phyloP scores from a whole-genome alignment of 2,329 filamentous ascomycete genomes.

The Kalaharituber pfeilii region DNA sequence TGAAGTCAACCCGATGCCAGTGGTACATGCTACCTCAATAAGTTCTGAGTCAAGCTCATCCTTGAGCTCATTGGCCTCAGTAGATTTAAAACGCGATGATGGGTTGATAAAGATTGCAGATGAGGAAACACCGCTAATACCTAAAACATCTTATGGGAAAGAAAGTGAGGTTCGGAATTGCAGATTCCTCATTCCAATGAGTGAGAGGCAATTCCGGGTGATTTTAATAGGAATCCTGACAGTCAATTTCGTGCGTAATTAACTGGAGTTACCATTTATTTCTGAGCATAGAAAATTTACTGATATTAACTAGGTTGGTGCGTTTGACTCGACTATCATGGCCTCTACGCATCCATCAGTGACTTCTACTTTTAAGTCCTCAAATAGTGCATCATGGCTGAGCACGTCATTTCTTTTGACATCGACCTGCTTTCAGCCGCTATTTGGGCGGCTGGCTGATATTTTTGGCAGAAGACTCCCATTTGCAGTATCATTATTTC shows the following conservation, averaged over 20 bases:
- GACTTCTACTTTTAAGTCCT: constrained; percentile 59
- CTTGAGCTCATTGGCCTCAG: not conserved
- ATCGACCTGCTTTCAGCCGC: constrained; percentile 56
- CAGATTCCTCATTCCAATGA: constrained; percentile 27
- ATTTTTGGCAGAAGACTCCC: constrained; percentile 50
- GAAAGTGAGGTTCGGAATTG: not conserved
- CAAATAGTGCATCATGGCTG: constrained; percentile 66
- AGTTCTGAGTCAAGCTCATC: not conserved
- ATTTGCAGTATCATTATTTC: constrained; percentile 44
- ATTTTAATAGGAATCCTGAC: constrained; percentile 43
- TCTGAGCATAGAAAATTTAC: not conserved
- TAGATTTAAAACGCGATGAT: not conserved
- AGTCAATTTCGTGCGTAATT: constrained; percentile 36
- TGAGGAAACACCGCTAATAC: not conserved
- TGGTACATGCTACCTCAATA: not conserved
- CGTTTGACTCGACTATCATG: constrained; percentile 70
- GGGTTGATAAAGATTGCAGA: not conserved
- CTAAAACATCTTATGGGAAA: not conserved
- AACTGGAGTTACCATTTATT: not conserved
- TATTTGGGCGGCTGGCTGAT: constrained; percentile 58
- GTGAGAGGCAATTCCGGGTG: constrained; percentile 40
- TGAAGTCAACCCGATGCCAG: too few species aligned
- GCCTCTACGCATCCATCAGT: constrained; percentile 66
- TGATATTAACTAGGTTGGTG: constrained; percentile 9
- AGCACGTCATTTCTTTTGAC: constrained; percentile 65